Evolutionary conservation across 257 asterid genomes (phyloP), one percentile per base, ranked within the genome.

Genomic region (Agastache rugosa): DNA sequence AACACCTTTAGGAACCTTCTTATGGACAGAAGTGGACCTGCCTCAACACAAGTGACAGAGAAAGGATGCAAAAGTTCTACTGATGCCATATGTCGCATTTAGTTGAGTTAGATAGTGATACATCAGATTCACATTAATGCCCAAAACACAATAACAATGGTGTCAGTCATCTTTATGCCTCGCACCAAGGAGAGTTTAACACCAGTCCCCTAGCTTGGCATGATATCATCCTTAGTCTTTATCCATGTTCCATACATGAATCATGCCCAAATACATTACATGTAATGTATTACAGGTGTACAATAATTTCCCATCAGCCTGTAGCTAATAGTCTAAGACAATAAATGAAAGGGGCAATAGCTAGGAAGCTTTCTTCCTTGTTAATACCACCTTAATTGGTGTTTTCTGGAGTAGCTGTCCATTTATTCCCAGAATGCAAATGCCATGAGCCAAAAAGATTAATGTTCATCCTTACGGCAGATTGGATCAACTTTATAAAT

Each of bases 1-100:
- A 50, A 29, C 39, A 51, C 74, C 45, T 47, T 10, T 29, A 60
- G 5, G 47, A 37, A 2, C 35, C 67, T 17, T 39, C 7, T 31
- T 31, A 55, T 66, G 51, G n/a, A 45, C 29, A 23, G 37, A 67
- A 66, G 67, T 29, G 17, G 56, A 63, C 58, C 50, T 16, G 20
- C 27, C 17, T 44, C 67, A 34, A 31, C 31, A 62, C 31, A 10
- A 29, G 27, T 23, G 3, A 27, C 19, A 31, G 50, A 12, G 55
- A 6, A 59, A 54, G 23, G 51, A 60, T 11, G 34, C 55, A 74
- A 37, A 62, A 22, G 31, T 44, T 31, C 12, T 62, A 16, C 39
- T 15, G 50, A n/a, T 9, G 51, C 47, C 10, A 60, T 72, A 14
- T 20, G 51, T 20, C 47, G 62, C 71, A 45, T 29, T 5, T 62